Conservation (phyloP, 352 stramenopile species). For the Pythium diclinum region DNA sequence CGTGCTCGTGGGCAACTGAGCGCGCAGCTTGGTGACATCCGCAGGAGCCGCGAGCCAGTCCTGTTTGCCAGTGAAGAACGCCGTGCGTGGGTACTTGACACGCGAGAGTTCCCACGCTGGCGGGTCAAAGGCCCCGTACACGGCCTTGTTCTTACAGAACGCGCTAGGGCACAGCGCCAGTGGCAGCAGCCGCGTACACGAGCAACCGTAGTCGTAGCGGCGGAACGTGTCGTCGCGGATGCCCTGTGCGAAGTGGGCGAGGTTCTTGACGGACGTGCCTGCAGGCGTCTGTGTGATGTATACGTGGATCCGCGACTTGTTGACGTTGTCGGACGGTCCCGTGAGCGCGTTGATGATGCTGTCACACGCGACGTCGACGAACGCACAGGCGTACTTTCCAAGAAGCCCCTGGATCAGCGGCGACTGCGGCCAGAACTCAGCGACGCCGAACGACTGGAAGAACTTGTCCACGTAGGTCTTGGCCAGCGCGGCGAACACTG, state of each 20-base stretch:
- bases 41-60: conserved; percentile 49
- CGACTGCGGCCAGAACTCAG: conserved; percentile 44
- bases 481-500: conserved; percentile 41
- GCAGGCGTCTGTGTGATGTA: conserved; percentile 63
- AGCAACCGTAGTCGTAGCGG: conserved; percentile 61
- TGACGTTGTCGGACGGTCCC: conserved; percentile 44
- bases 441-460: conserved; percentile 40
- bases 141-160: conserved; percentile 55
- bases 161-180: conserved; percentile 37
- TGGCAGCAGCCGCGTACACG: conserved; percentile 34
- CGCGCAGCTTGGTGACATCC: conserved; percentile 47
- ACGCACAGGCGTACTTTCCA: conserved; percentile 40
- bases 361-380: conserved; percentile 40
- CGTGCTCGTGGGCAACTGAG: conserved; percentile 39
- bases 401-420: conserved; percentile 50
- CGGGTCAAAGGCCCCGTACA: conserved; percentile 44
- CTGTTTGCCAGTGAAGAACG: conserved; percentile 45
- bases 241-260: conserved; percentile 57
- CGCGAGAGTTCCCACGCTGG: conserved; percentile 39
- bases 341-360: conserved; percentile 41
- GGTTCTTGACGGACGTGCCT: conserved; percentile 61
- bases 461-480: conserved; percentile 46
- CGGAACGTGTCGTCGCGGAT: conserved; percentile 60
- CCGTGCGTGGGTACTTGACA: conserved; percentile 49
- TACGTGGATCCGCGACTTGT: conserved; percentile 53